Evolutionary conservation across 1,284 basidiomycete species (phyloP), one percentile per base, ranked within the genome.

Genomic region (Microbotryum lychnidis-dioicae): DNA sequence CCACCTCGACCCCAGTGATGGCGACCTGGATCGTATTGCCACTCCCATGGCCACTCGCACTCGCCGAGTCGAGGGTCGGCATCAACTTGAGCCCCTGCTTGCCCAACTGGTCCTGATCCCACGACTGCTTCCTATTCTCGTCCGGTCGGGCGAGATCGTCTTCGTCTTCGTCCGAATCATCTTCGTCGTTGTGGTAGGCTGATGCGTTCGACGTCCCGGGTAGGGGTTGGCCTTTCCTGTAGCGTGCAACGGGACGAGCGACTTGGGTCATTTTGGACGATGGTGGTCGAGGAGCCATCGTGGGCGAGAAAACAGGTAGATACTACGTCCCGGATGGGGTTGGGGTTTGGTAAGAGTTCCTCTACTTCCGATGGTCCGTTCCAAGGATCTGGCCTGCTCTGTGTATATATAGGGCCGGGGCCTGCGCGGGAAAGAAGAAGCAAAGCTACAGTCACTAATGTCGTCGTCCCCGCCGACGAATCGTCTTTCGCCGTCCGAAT

Each of bases 1-100:
- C 69, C 14, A 69, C 70, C 57, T 68, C 62, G 33, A 69, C 68
- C 33, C 62, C 59, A 5, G 57, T 63, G 9, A 69, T 56, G 54
- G 65, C 61, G 47, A 73, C 70, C 44, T 70, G 64, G 57, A 71
- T 62, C 20, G 56, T 0, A 12, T 42, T 61, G 12, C 44, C 66
- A 7, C 58, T 52, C 14, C 56, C 56, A 12, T 42, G 60, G 10
- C 44, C 66, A 10, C 58, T 50, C 14, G 54, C 58, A 54, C 60
- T 59, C 9, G 31, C 31, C 31, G 8, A 31, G 31, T 31, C 31
- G 8, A 31, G 2, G 0, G 31, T 31, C 3, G 37, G 51, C 27
- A 31, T 48, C 49, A 49, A 20, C 23, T n/a, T 20, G n/a, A 46
- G 37, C 33, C 27, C 42, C n/a, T 29, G 62, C 18, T 52, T 50